Conservation (phyloP, 805 yeast genomes). For the Dipodascus albidus region DNA sequence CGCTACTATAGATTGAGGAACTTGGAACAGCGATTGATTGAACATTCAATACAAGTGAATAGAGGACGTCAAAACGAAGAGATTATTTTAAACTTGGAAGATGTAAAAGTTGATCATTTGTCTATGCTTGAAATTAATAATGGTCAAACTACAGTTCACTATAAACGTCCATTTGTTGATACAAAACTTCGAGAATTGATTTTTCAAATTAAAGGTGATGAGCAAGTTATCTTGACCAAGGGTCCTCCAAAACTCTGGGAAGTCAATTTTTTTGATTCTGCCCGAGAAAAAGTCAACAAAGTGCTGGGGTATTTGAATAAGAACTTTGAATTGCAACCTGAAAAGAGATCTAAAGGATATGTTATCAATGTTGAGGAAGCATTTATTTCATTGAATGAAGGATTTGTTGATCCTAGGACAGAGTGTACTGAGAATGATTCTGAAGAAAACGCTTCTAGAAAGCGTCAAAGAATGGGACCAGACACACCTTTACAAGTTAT, state of each 20-base stretch:
- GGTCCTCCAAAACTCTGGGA: not conserved
- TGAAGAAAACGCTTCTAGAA: not conserved
- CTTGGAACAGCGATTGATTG: constrained; percentile 59
- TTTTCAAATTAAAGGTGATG: constrained; percentile 25
- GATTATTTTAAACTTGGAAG: constrained; percentile 39
- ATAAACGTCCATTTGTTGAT: constrained; percentile 39
- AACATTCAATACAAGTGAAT: constrained; percentile 37
- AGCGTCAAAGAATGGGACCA: not conserved
- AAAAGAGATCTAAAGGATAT: not conserved
- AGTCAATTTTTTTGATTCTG: not conserved
- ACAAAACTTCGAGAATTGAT: constrained; percentile 28
- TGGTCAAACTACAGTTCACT: constrained; percentile 20
- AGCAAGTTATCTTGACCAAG: not conserved
- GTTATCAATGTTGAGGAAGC: not conserved
- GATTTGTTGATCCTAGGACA: not conserved
- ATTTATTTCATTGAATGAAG: not conserved
- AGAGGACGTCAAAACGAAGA: constrained; percentile 44
- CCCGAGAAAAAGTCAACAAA: not conserved
- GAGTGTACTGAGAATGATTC: not conserved
- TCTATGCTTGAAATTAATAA: not conserved
- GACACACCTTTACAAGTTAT: not conserved
- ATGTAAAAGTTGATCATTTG: constrained; percentile 26
- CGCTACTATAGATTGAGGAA: constrained; percentile 65
- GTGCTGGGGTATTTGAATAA: not conserved
- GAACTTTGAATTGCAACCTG: not conserved